Evolutionary conservation across 2,329 filamentous ascomycete species (phyloP).

Genomic region (Fusarium clavum): DNA sequence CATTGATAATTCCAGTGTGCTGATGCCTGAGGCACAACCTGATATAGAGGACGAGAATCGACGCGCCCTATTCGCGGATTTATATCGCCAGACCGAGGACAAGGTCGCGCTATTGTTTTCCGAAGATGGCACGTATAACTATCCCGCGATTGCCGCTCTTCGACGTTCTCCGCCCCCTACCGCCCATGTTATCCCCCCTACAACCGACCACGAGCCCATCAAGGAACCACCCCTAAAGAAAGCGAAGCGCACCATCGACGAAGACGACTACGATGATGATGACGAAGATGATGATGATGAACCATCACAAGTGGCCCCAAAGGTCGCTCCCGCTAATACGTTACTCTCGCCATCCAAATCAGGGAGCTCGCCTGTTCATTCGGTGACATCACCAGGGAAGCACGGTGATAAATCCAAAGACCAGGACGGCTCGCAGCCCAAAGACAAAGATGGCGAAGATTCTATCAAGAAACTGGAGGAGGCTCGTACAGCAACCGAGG

Average conservation of each 20-base stretch:
- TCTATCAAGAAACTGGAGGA: conserved; percentile 93
- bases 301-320: conserved; percentile 66
- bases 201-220: conserved; percentile 69
- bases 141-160: conserved; percentile 65
- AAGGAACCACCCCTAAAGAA: conserved; percentile 77
- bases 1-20: conserved; percentile 60
- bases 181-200: conserved; percentile 61
- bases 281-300: conserved; percentile 76
- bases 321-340: conserved; percentile 64
- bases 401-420: conserved; percentile 65
- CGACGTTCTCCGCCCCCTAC: conserved; percentile 55
- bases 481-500: conserved; percentile 89
- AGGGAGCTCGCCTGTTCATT: conserved; percentile 73
- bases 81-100: conserved; percentile 81
- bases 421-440: conserved; percentile 60
- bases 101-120: conserved; percentile 81
- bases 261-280: conserved; percentile 88
- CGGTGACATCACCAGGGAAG: conserved; percentile 70
- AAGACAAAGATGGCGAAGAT: conserved; percentile 81
- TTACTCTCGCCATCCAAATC: conserved; percentile 77
- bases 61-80: conserved; percentile 78
- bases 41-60: conserved; percentile 76
- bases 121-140: conserved; percentile 66
- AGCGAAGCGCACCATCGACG: conserved; percentile 80
- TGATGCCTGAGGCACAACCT: conserved; percentile 70